Base-by-base conservation (phyloP, 805 yeast genomes). In the Groenewaldozyma tartarivorans region DNA sequence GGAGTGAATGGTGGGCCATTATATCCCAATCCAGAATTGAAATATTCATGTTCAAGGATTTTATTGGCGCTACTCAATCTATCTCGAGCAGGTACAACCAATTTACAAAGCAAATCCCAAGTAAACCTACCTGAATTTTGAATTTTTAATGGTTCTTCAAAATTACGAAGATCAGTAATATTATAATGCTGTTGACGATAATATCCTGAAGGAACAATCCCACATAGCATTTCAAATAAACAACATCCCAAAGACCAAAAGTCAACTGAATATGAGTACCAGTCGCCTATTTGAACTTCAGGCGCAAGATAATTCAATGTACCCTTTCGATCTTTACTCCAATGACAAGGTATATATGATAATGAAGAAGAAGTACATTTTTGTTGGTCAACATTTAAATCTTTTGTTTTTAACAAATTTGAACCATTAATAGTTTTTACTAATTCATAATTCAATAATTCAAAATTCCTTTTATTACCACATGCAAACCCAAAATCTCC, bases 231-330 rank as follows among this genome's bases (percentile, higher is more conserved):
- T 56, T 87, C 96, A 5, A 88, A 94, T 49, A 87, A 72, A 21
- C 88, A 84, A 64, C 96, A 87, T 3, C 95, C 96, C 21, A 90
- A 83, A 7, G 95, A 82, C 96, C 96, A 87, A 68, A 87, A 85
- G 58, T 87, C 96, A 41, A 88, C 85, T 4, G 94, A 52, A 36
- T 45, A 53, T 27, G 48, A 54, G 66, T 81, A 81, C 19, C 7
- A 15, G 19, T n/a, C 35, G 15, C 19, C 19, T 7, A 9, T 11
- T 15, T 9, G 7, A 11, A 32, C 19, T 32, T 32, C 35, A 16
- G 19, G 16, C 13, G 35, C 16, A 11, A 32, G 16, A 16, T 32
- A 32, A 9, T 32, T 17, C 19, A 17, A 15, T 9, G 35, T 15
- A 15, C 35, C 35, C 19, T 17, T 17, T 32, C 35, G 16, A 7